Base-by-base conservation (phyloP, 1,284 basidiomycete species). In the Microbotryum violaceum region DNA sequence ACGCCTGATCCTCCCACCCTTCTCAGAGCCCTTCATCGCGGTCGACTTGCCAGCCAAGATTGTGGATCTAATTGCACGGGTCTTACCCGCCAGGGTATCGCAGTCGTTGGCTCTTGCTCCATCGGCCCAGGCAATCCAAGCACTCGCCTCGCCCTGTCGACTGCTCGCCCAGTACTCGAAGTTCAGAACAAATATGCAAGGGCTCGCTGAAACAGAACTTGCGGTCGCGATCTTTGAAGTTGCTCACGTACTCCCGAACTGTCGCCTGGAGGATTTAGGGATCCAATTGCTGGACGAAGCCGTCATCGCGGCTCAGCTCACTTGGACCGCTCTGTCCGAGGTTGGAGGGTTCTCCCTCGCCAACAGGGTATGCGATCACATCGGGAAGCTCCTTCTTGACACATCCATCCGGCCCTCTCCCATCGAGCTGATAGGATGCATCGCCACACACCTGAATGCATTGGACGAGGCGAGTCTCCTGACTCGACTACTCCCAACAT, bases 271-370 rank as follows among this genome's bases (percentile, higher is more conserved):
- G 18, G 5, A 54, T 9, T 10, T 7, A 4, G 54, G 53, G 18
- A 12, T 52, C 4, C 37, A 29, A 8, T 47, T 62, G 0, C 56
- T 59, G 0, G 60, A 49, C 2, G 64, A 68, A 31, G 60, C 63
- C 9, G n/a, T 63, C 21, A 48, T 53, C 1, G 62, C 59, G 2
- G 66, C 66, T 3, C 44, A 60, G 46, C 51, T 60, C 37, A 53
- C 61, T 1, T 68, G 57, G 57, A 27, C 49, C 2, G 21, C 20
- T 1, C 12, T 68, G 3, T 29, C 48, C 1, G 33, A 16, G 2
- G 25, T 6, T 0, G 57, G 45, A 0, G 57, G 47, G 2, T 12
- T 10, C 37, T 18, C 16, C 37, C 37, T 42, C 18, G 16, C 14
- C 37, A 42, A 42, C 14, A 16, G 16, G 16, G 37, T 42, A 16